Evolutionary conservation across 371 early-diverging fungal genomes (phyloP).

Genomic region (Zopfochytrium polystomum): DNA sequence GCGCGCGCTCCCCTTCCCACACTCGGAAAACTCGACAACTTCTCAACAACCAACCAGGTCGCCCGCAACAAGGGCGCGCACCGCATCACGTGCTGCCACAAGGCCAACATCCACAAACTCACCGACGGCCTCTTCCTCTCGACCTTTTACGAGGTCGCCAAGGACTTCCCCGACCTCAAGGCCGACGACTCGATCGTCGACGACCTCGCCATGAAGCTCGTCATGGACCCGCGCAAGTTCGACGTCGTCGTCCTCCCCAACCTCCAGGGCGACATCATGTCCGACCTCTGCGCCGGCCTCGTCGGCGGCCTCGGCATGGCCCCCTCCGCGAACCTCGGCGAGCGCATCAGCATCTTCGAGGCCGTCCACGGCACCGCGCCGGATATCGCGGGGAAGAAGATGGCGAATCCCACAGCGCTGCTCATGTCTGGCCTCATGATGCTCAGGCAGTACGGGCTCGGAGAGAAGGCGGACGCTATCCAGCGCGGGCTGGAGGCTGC

Average conservation of each 20-base stretch:
- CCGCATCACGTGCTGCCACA: slow-evolving; percentile 24
- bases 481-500: slow-evolving; percentile 13
- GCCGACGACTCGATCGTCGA: slow-evolving; percentile 70
- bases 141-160: slow-evolving; percentile 82
- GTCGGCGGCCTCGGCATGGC: too few relatives aligned
- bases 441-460: slow-evolving; percentile 86
- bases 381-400: slow-evolving; percentile 83
- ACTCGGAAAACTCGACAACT: too few relatives aligned
- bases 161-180: slow-evolving; percentile 85
- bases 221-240: slow-evolving; percentile 77
- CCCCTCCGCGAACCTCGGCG: slow-evolving; percentile 95
- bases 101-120: slow-evolving; percentile 28
- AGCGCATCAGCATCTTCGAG: slow-evolving; percentile 91
- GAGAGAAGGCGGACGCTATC: slow-evolving; percentile 27
- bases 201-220: slow-evolving; percentile 55
- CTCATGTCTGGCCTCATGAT: slow-evolving; percentile 88
- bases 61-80: slow-evolving; percentile 12
- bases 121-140: too few relatives aligned
- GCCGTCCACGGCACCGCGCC: slow-evolving; percentile 94
- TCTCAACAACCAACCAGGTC: too few relatives aligned
- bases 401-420: slow-evolving; percentile 87
- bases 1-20: too few relatives aligned
- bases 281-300: too few relatives aligned
- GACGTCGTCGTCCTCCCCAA: too few relatives aligned
- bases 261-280: slow-evolving; percentile 28